A percentile compares a stretch with the other conserved stretches of the same genome.
Evolutionary conservation across 1,284 basidiomycete species (phyloP).

Genomic region (Tilletia walkeri): DNA sequence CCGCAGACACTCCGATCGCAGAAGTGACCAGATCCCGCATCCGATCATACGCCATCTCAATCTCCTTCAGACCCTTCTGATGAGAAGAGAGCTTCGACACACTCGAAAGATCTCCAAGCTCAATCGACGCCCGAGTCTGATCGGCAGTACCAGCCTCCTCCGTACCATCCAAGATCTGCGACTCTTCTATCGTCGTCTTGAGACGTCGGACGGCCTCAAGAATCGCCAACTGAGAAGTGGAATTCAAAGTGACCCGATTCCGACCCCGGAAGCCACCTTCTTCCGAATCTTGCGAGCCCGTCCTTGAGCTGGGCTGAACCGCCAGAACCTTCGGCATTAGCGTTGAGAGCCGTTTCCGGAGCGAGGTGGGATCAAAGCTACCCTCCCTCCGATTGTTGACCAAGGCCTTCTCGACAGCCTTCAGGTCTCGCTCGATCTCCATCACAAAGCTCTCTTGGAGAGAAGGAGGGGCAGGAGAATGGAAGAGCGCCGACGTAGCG

Average conservation of each 20-base stretch:
- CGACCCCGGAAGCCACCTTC: not conserved
- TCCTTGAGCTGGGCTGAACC: not conserved
- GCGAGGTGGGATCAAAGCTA: slow-evolving; percentile 21
- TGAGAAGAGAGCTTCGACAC: slow-evolving; percentile 5
- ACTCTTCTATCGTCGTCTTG: slow-evolving; percentile 27
- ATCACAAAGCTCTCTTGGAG: not conserved
- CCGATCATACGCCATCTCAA: slow-evolving; percentile 21
- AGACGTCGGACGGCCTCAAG: slow-evolving; percentile 37
- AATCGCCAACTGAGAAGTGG: slow-evolving; percentile 35
- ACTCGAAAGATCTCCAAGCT: slow-evolving; percentile 10
- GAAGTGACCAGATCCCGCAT: slow-evolving; percentile 23
- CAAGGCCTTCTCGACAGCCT: slow-evolving; percentile 24
- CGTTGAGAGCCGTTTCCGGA: slow-evolving; percentile 19
- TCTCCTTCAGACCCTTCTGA: slow-evolving; percentile 24
- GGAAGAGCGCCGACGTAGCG: not conserved
- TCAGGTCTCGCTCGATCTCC: slow-evolving; percentile 23
- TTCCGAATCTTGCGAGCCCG: not conserved
- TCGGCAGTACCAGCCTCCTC: slow-evolving; percentile 28
- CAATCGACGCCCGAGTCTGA: slow-evolving; percentile 20
- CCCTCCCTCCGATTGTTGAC: slow-evolving; percentile 22
- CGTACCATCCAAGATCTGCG: slow-evolving; percentile 21
- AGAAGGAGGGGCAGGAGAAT: not conserved
- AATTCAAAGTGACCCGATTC: slow-evolving; percentile 28
- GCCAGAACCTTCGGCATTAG: not conserved
- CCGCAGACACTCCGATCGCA: slow-evolving; percentile 18